A percentile compares a stretch with the other conserved stretches of the same genome.
These are phyloP conservation scores for Neurospora sp. DNA, from an alignment of 495 filamentous ascomycete genomes.

Conservation along the genomic window DNA sequence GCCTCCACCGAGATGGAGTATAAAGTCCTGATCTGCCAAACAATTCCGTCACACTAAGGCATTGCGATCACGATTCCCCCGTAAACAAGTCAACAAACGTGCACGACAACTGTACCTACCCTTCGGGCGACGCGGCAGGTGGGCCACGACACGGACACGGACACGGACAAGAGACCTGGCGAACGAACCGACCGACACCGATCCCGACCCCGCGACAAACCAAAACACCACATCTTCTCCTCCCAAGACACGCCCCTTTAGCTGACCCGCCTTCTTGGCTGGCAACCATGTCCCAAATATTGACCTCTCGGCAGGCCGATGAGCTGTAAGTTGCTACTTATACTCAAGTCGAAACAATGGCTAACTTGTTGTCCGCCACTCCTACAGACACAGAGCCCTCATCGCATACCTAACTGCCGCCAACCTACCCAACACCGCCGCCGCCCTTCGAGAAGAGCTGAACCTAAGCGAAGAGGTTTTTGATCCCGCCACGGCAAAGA, in stretches of 20 bases:
- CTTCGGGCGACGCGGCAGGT: not conserved
- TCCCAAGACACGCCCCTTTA: conserved; percentile 1
- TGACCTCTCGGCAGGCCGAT: conserved; percentile 73
- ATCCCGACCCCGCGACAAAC: conserved; percentile 1
- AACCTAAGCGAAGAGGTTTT: conserved; percentile 57
- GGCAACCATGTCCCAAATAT: conserved; percentile 58
- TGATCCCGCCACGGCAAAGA: conserved; percentile 68
- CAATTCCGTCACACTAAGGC: not conserved
- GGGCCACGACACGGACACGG: conserved; percentile 2
- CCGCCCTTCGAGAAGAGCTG: conserved; percentile 56
- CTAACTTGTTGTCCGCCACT: conserved; percentile 5
- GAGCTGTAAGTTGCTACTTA: conserved; percentile 57
- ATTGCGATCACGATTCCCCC: not conserved
- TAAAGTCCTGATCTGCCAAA: not conserved
- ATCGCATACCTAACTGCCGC: conserved; percentile 77
- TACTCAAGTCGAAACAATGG: not conserved
- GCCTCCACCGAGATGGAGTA: not conserved
- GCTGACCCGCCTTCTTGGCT: not conserved
- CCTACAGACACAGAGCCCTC: conserved; percentile 72
- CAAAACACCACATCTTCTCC: conserved; percentile 3
- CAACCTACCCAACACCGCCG: conserved; percentile 55
- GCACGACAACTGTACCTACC: not conserved
- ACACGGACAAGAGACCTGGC: not conserved
- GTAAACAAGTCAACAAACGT: not conserved
- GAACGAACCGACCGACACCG: not conserved